Evolutionary conservation across 75 land plant species (phyloP), one percentile per base, ranked within the genome.

Genomic region (Ceratopteris richardii): DNA sequence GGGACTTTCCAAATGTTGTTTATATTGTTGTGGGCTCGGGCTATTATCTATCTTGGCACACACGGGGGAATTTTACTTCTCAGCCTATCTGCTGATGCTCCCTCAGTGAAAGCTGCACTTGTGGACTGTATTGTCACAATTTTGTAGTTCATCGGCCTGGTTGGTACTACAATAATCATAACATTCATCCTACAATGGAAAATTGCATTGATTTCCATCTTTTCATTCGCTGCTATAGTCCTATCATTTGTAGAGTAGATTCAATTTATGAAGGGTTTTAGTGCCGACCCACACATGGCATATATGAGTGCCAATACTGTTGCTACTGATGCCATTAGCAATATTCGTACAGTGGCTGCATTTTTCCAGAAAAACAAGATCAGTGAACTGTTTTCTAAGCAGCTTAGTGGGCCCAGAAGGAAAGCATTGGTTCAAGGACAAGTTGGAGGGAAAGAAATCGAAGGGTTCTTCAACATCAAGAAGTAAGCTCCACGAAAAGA

Each of bases 1-100:
- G 26, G 92, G 84, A 56, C 77, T 95, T 2, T 75, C 62, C 57
- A 90, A 80, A 66, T 78, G 90, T 10, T 66, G 88, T 7, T 37
- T 82, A 39, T 72, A 90, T 3, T 95, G 93, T 62, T 67, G 69
- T 30, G 72, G 76, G 0, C 88, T 83, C 28, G 87, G 93, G 21
- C 57, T 82, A 1, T 10, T 82, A 22, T 75, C 82, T 29, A 69
- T 90, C 39, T 31, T 80, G 31, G 69, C 75, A 53, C 78, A 90
- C 57, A 66, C 74, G 12, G 63, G 87, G 22, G 72, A 71, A 60
- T 91, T 88, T 47, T 65, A 74, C 43, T 81, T 69, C 37, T n/a
- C n/a, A n/a, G n/a, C n/a, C n/a, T n/a, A n/a, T n/a, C n/a, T n/a
- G n/a, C n/a, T n/a, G n/a, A n/a, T n/a, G n/a, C n/a, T n/a, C n/a